Base-by-base conservation (phyloP, 83 land plant genomes). In the Picea abies region DNA sequence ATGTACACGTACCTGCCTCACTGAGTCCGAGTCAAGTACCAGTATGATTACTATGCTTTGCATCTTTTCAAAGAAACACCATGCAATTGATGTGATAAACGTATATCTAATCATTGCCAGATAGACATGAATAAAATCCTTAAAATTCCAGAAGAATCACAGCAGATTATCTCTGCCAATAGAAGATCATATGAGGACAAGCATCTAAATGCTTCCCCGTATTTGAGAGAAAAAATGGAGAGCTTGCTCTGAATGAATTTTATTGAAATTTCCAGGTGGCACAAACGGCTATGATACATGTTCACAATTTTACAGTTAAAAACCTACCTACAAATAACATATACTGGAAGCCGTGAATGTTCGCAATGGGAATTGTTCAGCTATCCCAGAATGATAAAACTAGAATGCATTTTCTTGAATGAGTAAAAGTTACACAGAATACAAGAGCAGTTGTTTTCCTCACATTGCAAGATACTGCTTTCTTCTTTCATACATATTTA, bases 361-460 rank as follows among this genome's bases (percentile, higher is more conserved):
- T 76, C 29, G 0, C 61, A 23, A 76, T 23, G 56, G 78, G 78
- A 52, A 52, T 23, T 76, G 61, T 22, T 22, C 25, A 17, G 61
- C 78, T 52, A 47, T 49, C 60, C 60, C 78, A 76, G 32, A 76
- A 76, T 23, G 35, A 52, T 76, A 70, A 52, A 69, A 16, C 44
- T 12, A 4, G 47, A 70, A 76, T 25, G 78, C 22, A 19, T 76
- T 76, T 76, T 29, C 56, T 39, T 76, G 25, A 52, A 49, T 60
- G 56, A 60, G 23, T 47, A 47, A 73, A 44, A 73, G 26, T 58
- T 23, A 76, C 26, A 76, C 78, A 76, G 26, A 52, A 52, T 76
- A 76, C 78, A 76, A 49, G 23, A 76, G 78, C 78, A 76, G 61
- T 76, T 76, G 78, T 52, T 49, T 52, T 23, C 78, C 78, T 76